phyloP scores from a whole-genome alignment of 768 basidiomycete genomes.

The Naganishia onofrii region DNA sequence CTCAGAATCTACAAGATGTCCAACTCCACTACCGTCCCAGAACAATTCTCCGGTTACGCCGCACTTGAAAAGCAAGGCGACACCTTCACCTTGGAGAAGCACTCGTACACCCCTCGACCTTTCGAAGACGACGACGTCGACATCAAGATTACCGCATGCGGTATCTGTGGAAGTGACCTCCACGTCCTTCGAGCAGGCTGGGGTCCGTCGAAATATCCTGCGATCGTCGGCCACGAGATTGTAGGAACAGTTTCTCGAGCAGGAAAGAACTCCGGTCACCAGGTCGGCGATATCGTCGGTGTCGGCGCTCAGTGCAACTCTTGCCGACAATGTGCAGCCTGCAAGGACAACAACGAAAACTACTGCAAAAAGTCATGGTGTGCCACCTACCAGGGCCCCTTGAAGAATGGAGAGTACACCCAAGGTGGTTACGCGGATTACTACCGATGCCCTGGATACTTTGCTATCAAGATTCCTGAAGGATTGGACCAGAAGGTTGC shows the following conservation, averaged over 20 bases:
- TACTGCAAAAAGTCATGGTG: constrained; percentile 56
- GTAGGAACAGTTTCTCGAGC: constrained; percentile 58
- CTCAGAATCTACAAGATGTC: neutral
- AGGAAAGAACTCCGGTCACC: constrained; percentile 57
- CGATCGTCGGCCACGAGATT: constrained; percentile 60
- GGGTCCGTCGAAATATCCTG: constrained; percentile 43
- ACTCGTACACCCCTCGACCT: constrained; percentile 34
- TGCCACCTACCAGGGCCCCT: constrained; percentile 37
- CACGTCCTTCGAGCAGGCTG: constrained; percentile 56
- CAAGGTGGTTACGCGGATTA: constrained; percentile 49
- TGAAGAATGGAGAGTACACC: constrained; percentile 34
- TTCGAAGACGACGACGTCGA: constrained; percentile 36
- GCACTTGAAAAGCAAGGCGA: constrained; percentile 29
- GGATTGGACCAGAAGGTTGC: constrained; percentile 54
- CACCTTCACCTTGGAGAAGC: constrained; percentile 32
- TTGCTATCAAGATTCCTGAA: constrained; percentile 68
- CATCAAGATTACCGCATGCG: constrained; percentile 36
- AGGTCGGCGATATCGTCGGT: constrained; percentile 62
- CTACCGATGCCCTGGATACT: constrained; percentile 50
- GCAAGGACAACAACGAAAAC: constrained; percentile 59
- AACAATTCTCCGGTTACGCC: constrained; percentile 33
- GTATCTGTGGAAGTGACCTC: constrained; percentile 59
- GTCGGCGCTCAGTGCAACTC: constrained; percentile 59
- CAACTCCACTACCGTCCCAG: constrained; percentile 4
- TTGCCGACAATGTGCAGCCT: constrained; percentile 58